These are phyloP conservation scores for Tetrastigma voinierianum DNA, from an alignment of 164 flowering plant genomes.

Conservation along the genomic window DNA sequence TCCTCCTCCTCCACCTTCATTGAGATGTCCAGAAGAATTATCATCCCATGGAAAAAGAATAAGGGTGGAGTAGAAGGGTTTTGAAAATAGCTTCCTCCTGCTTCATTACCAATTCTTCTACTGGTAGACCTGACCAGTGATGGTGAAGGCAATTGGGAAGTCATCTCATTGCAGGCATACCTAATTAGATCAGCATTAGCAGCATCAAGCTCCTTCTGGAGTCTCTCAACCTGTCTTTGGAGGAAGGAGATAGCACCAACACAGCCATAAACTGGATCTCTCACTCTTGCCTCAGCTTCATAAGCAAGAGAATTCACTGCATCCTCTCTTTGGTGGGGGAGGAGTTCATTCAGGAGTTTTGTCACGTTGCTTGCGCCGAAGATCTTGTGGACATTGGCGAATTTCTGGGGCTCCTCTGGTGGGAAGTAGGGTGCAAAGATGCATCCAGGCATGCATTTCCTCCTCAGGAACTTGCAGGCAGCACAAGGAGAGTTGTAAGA, in stretches of 20 bases:
- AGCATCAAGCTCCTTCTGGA: constrained; percentile 61
- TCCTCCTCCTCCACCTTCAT: constrained; percentile 32
- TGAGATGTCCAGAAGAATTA: constrained; percentile 19
- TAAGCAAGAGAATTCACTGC: no score
- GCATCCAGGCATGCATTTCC: constrained; percentile 78
- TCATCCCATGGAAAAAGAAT: constrained; percentile 44
- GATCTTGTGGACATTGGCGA: no score
- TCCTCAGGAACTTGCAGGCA: constrained; percentile 79
- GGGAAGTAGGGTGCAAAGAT: constrained; percentile 22
- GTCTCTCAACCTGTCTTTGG: constrained; percentile 62
- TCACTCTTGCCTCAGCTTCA: no score
- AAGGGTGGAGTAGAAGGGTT: constrained; percentile 24
- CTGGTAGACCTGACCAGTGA: not conserved
- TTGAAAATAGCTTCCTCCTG: constrained; percentile 22
- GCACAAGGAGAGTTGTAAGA: constrained; percentile 79
- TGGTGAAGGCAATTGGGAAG: constrained; percentile 16
- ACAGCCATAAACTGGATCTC: no score
- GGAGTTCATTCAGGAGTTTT: constrained; percentile 3
- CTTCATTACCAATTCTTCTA: constrained; percentile 25
- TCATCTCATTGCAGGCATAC: constrained; percentile 49
- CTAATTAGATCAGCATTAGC: constrained; percentile 66
- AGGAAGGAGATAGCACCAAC: constrained; percentile 53
- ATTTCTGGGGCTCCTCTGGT: no score
- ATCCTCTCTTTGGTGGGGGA: constrained; percentile 29
- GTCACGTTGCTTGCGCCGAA: no score